Conservation (phyloP, 352 stramenopile genomes). For the Globisporangium nodosum region DNA sequence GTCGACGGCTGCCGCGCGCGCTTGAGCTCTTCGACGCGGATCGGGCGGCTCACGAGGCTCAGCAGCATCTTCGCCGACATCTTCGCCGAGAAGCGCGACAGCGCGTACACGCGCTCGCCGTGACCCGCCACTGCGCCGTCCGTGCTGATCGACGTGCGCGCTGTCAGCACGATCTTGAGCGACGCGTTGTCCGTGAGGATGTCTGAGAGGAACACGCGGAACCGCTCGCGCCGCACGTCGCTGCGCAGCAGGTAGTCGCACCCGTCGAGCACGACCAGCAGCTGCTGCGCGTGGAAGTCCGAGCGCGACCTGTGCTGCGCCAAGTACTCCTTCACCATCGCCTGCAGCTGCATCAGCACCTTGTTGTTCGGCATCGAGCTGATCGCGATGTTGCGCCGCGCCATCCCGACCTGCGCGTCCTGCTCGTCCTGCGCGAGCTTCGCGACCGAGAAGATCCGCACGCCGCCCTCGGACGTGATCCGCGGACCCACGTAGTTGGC, state of each 20-base stretch:
- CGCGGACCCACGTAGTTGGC: constrained; percentile 76
- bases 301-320: constrained; percentile 42
- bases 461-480: constrained; percentile 61
- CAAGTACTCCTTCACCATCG: constrained; percentile 44
- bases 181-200: constrained; percentile 62
- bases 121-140: constrained; percentile 64
- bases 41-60: constrained; percentile 65
- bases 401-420: constrained; percentile 45
- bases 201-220: constrained; percentile 62
- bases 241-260: constrained; percentile 62
- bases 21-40: constrained; percentile 65
- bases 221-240: constrained; percentile 44
- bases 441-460: constrained; percentile 60
- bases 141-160: constrained; percentile 48
- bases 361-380: constrained; percentile 22
- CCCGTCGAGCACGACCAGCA: constrained; percentile 65
- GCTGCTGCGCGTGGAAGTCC: constrained; percentile 46
- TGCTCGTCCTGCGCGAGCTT: constrained; percentile 56
- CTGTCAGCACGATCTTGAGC: constrained; percentile 72
- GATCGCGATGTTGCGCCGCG: constrained; percentile 39
- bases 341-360: constrained; percentile 49
- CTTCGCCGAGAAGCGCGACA: constrained; percentile 65
- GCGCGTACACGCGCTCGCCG: constrained; percentile 59
- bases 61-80: constrained; percentile 71
- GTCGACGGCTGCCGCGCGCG: constrained; percentile 19